Conservation (phyloP, 495 filamentous ascomycete genomes). For the Annulohypoxylon moriforme region DNA sequence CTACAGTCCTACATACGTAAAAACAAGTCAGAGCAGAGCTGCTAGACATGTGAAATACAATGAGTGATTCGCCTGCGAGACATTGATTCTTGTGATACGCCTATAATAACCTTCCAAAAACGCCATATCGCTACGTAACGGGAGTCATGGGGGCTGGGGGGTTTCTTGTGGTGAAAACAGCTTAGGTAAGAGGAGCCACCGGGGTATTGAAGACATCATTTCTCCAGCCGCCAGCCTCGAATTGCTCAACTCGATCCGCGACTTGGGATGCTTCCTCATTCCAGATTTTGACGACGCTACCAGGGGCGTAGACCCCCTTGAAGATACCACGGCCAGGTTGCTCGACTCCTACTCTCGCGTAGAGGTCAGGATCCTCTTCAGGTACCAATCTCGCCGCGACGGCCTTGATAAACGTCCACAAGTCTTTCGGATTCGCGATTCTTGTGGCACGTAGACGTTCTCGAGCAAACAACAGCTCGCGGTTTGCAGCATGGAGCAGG, state of each 20-base stretch:
- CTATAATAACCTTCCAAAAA: slow-evolving; percentile 3
- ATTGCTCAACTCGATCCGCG: slow-evolving; percentile 65
- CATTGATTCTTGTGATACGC: not conserved
- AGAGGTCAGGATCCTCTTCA: slow-evolving; percentile 76
- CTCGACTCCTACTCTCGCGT: slow-evolving; percentile 73
- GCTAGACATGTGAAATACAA: not conserved
- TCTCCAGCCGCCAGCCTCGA: slow-evolving; percentile 80
- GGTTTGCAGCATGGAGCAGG: slow-evolving; percentile 76
- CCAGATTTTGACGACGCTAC: slow-evolving; percentile 88
- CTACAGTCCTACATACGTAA: not conserved
- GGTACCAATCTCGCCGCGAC: slow-evolving; percentile 79
- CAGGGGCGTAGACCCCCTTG: slow-evolving; percentile 85
- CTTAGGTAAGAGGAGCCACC: slow-evolving; percentile 36
- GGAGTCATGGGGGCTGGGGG: not conserved
- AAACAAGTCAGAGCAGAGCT: not conserved
- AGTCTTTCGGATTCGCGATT: slow-evolving; percentile 81
- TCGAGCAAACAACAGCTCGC: slow-evolving; percentile 85
- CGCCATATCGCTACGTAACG: slow-evolving; percentile 3
- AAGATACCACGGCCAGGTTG: slow-evolving; percentile 76
- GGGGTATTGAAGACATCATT: slow-evolving; percentile 87
- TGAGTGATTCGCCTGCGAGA: not conserved
- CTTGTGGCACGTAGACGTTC: slow-evolving; percentile 87
- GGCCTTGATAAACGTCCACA: slow-evolving; percentile 83
- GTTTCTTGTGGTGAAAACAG: not conserved
- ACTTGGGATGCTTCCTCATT: slow-evolving; percentile 79